Conservation (phyloP, 371 early-diverging fungal genomes). For the Rhizopus stolonifer region DNA sequence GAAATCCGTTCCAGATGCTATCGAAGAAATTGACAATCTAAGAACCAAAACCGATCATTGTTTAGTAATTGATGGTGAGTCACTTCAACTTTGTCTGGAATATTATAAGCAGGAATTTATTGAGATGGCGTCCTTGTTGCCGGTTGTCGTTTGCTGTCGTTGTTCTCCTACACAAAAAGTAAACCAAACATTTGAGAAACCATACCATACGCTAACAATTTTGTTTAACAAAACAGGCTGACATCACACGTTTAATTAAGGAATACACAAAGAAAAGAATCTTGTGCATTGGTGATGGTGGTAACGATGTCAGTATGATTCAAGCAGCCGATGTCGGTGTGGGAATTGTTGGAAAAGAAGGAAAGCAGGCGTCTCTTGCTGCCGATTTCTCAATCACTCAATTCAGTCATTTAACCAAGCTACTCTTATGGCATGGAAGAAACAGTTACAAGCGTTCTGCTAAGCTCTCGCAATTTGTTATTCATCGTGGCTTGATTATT, state of each 20-base stretch:
- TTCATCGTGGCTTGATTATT: conserved; percentile 98
- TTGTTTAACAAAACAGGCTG: conserved; percentile 58
- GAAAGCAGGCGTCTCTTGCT: conserved; percentile 96
- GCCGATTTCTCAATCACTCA: conserved; percentile 96
- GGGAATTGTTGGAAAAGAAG: conserved; percentile 99
- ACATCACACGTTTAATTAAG: conserved; percentile 88
- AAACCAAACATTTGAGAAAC: background rate
- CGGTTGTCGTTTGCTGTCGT: conserved; percentile 96
- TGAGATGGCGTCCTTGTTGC: conserved; percentile 70
- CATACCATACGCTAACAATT: background rate
- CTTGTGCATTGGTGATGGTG: conserved; percentile 98
- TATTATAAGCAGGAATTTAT: conserved; percentile 83
- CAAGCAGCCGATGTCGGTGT: conserved; percentile 96
- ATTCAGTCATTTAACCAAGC: conserved; percentile 84
- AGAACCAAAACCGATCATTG: conserved; percentile 70
- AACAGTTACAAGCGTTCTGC: conserved; percentile 96
- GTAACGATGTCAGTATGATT: conserved; percentile 99
- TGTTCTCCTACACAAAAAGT: conserved; percentile 99
- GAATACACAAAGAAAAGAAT: conserved; percentile 75
- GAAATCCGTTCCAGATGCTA: conserved; percentile 51
- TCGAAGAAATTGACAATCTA: conserved; percentile 68
- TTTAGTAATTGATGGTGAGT: conserved; percentile 97
- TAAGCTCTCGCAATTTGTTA: conserved; percentile 97
- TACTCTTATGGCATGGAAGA: conserved; percentile 97
- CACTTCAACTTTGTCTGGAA: conserved; percentile 79